These are phyloP conservation scores for Eimeria brunetti DNA, from an alignment of 169 alveolate species.

Conservation along the genomic window DNA sequence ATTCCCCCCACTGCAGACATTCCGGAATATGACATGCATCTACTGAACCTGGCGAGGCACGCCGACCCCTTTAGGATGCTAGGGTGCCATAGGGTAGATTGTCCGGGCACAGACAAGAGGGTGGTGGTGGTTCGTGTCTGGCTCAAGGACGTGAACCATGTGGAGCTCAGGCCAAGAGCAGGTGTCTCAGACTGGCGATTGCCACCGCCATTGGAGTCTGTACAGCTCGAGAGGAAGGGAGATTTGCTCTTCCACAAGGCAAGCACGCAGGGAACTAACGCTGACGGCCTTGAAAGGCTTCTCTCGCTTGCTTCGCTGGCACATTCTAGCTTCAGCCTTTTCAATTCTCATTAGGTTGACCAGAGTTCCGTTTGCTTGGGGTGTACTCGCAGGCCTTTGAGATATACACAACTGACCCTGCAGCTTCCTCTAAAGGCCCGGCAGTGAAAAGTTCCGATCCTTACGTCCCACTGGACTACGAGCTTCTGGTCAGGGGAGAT, in stretches of 20 bases:
- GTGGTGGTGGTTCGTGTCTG: conserved; percentile 57
- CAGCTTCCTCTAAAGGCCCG: conserved; percentile 36
- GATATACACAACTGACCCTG: conserved; percentile 43
- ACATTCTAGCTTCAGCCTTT: background rate
- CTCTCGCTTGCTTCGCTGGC: background rate
- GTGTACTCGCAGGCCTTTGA: conserved; percentile 52
- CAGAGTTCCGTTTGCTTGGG: background rate
- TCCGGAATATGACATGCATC: conserved; percentile 69
- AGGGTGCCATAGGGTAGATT: conserved; percentile 70
- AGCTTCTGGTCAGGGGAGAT: conserved; percentile 76
- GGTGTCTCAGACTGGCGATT: conserved; percentile 50
- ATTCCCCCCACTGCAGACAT: conserved; percentile 58
- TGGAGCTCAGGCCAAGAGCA: conserved; percentile 56
- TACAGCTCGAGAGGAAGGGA: conserved; percentile 43
- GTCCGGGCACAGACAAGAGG: background rate
- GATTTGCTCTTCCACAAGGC: conserved; percentile 30
- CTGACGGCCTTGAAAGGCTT: background rate
- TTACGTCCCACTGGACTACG: conserved; percentile 78
- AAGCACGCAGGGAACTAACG: background rate
- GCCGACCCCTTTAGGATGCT: conserved; percentile 77
- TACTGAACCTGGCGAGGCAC: conserved; percentile 73
- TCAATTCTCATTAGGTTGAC: background rate
- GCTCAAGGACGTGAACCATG: conserved; percentile 55
- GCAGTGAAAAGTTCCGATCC: conserved; percentile 53
- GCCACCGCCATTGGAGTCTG: conserved; percentile 33